A percentile compares a stretch with the other conserved stretches of the same genome.
phyloP scores from a whole-genome alignment of 192 early-diverging fungal species.

The Spizellomyces sp. region DNA sequence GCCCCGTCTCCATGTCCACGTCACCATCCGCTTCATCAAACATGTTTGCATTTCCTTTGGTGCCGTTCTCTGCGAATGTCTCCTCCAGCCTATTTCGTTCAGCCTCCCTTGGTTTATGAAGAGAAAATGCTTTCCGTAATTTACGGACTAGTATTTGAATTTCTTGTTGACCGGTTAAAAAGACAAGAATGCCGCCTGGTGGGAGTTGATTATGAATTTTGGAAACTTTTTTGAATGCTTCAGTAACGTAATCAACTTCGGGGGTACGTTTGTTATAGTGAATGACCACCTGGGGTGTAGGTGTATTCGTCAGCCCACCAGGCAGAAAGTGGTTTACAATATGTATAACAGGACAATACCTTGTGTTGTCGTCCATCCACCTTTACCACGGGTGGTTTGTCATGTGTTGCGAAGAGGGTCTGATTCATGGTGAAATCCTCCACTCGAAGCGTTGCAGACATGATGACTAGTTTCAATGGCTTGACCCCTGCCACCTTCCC shows the following conservation, averaged over 20 bases:
- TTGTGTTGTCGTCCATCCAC: conserved; percentile 92
- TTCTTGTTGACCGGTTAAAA: conserved; percentile 94
- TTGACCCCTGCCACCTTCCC: conserved; percentile 52
- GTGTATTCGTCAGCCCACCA: too few relatives aligned
- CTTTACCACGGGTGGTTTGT: conserved; percentile 81
- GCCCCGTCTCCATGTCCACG: conserved; percentile 56
- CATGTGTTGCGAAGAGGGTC: conserved; percentile 64
- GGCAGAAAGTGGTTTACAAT: too few relatives aligned
- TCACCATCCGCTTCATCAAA: conserved; percentile 44
- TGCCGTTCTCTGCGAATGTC: conserved; percentile 8
- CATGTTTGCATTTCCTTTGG: background rate
- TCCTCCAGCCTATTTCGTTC: conserved; percentile 30
- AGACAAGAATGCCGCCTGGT: conserved; percentile 90
- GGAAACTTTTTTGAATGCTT: conserved; percentile 87
- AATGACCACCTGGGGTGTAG: conserved; percentile 59
- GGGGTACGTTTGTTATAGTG: conserved; percentile 96
- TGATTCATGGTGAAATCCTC: conserved; percentile 91
- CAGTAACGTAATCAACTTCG: conserved; percentile 78
- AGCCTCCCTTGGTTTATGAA: conserved; percentile 31
- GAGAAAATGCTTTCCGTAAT: conserved; percentile 74
- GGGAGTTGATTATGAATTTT: conserved; percentile 96
- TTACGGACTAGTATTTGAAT: conserved; percentile 77
- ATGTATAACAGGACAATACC: conserved; percentile 41
- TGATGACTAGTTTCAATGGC: conserved; percentile 94
- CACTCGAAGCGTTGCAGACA: conserved; percentile 97